A percentile compares a stretch with the other conserved stretches of the same genome.
Evolutionary conservation across 345 rosid species (phyloP).

Genomic region (Moricandia arvensis): DNA sequence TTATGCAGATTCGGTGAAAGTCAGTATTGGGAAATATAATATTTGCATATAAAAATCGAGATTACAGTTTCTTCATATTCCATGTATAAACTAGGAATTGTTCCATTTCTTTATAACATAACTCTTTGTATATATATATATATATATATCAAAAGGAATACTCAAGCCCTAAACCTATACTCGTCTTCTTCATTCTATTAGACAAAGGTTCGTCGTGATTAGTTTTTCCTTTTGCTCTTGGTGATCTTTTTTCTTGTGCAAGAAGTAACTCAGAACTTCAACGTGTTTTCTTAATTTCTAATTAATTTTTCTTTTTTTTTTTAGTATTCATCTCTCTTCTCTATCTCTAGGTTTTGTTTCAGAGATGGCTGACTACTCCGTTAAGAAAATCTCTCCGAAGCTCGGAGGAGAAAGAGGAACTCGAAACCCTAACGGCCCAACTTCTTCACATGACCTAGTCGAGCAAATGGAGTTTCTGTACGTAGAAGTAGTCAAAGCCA

Average conservation of each 20-base stretch:
- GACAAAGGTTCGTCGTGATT: slow-evolving; percentile 4
- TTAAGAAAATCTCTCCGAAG: slow-evolving; percentile 29
- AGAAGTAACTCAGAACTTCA: background rate
- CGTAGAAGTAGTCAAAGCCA: slow-evolving; percentile 10
- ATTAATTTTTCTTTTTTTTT: background rate
- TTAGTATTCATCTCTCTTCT: background rate
- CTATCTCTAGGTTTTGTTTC: background rate
- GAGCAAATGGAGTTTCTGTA: slow-evolving; percentile 36
- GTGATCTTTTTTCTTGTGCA: background rate
- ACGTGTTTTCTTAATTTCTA: background rate
- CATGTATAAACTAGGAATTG: background rate
- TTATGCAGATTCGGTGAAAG: background rate
- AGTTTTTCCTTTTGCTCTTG: background rate
- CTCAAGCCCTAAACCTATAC: background rate
- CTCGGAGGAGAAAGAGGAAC: slow-evolving; percentile 35
- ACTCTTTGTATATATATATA: background rate
- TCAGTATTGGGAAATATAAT: background rate
- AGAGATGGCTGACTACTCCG: slow-evolving; percentile 23
- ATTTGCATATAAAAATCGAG: background rate
- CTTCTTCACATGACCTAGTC: slow-evolving; percentile 34
- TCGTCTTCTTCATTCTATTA: background rate
- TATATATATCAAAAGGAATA: background rate
- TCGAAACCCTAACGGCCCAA: slow-evolving; percentile 18
- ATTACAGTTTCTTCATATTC: background rate
- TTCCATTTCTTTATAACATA: background rate